Evolutionary conservation across 495 filamentous ascomycete genomes (phyloP).

Genomic region (Penicillium taxi): DNA sequence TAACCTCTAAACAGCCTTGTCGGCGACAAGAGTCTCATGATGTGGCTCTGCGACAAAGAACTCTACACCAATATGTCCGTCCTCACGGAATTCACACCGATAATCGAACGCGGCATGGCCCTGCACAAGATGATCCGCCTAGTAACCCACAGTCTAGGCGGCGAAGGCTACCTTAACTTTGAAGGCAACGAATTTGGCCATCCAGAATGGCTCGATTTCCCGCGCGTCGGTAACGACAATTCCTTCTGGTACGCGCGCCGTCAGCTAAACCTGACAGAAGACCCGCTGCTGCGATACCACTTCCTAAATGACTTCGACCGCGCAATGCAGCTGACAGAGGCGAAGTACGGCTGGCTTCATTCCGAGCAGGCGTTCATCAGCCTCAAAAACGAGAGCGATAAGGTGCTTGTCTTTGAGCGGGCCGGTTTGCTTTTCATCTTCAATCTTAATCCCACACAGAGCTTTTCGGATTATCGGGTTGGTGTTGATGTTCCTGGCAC

Average conservation of each 20-base stretch:
- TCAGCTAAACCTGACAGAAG: constrained; percentile 88
- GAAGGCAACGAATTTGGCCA: constrained; percentile 99
- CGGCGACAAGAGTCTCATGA: constrained; percentile 90
- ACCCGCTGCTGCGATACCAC: constrained; percentile 75
- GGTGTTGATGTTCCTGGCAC: constrained; percentile 78
- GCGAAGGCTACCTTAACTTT: constrained; percentile 97
- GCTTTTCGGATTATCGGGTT: constrained; percentile 87
- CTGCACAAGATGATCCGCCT: constrained; percentile 97
- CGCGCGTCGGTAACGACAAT: constrained; percentile 87
- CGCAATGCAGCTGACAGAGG: constrained; percentile 78
- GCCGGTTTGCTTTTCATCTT: constrained; percentile 88
- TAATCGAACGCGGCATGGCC: constrained; percentile 84
- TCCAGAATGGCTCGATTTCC: constrained; percentile 98
- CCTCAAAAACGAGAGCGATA: constrained; percentile 90
- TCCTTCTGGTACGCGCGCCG: constrained; percentile 95
- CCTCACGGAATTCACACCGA: constrained; percentile 71
- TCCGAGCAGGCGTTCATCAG: constrained; percentile 80
- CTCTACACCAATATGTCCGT: constrained; percentile 97
- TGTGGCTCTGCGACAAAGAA: constrained; percentile 97
- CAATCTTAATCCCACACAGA: constrained; percentile 86
- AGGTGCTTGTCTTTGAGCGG: constrained; percentile 92
- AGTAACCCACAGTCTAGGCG: constrained; percentile 86
- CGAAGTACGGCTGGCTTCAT: constrained; percentile 89
- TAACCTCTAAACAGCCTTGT: constrained; percentile 63
- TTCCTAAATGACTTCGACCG: constrained; percentile 94